Evolutionary conservation across 352 stramenopile genomes (phyloP).

Genomic region (Halophytophthora polymorphica): DNA sequence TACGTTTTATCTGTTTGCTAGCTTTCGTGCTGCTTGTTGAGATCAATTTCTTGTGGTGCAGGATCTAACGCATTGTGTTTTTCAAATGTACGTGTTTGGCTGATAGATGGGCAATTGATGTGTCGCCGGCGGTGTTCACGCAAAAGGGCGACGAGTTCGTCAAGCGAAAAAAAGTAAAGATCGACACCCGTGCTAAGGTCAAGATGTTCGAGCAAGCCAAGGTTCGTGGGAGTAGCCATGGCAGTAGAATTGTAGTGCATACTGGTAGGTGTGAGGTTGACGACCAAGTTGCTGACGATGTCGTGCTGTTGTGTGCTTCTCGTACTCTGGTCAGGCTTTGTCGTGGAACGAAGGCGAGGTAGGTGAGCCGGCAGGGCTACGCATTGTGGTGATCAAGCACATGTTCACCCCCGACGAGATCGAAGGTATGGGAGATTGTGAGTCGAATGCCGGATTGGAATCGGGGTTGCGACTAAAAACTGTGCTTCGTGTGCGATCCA

Average conservation of each 20-base stretch:
- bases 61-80: background rate
- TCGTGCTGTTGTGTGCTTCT: background rate
- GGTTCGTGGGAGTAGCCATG: constrained; percentile 27
- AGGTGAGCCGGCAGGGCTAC: constrained; percentile 86
- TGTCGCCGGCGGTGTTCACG: constrained; percentile 83
- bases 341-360: constrained; percentile 95
- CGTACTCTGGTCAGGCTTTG: constrained; percentile 66
- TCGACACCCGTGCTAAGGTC: constrained; percentile 82
- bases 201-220: constrained; percentile 88
- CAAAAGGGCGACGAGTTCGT: constrained; percentile 84
- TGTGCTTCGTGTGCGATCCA: background rate
- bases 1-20: constrained; percentile 38
- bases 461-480: background rate
- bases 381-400: constrained; percentile 96
- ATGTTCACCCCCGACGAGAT: constrained; percentile 92
- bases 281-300: background rate
- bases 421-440: constrained; percentile 27
- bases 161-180: constrained; percentile 74
- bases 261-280: constrained; percentile 17
- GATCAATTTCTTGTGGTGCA: constrained; percentile 4
- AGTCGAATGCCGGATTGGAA: background rate
- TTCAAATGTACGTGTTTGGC: background rate
- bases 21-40: background rate
- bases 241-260: background rate
- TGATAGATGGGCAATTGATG: constrained; percentile 64